Conservation (phyloP, 106 monocot species). For the Triglochin maritima region DNA sequence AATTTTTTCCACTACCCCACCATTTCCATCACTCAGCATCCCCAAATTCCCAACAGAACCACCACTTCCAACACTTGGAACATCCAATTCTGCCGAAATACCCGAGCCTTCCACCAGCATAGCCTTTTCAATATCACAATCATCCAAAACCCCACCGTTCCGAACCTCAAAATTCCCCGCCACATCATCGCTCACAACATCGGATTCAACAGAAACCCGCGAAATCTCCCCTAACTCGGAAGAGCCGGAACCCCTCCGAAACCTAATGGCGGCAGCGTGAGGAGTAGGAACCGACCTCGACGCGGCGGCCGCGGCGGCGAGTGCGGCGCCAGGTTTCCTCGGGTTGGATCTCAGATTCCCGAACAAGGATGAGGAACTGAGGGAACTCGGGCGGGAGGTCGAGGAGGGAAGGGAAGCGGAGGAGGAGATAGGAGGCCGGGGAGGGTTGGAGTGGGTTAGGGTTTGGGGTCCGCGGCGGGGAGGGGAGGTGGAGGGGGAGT, state of each 20-base stretch:
- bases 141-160: not conserved
- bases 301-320: conserved; percentile 84
- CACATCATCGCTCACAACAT: too few relatives aligned
- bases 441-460: too few relatives aligned
- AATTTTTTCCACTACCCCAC: not conserved
- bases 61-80: not conserved
- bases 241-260: conserved; percentile 24
- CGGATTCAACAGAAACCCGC: too few relatives aligned
- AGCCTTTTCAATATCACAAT: too few relatives aligned
- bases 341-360: conserved; percentile 11
- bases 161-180: conserved; percentile 9
- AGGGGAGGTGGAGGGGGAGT: conserved; percentile 30
- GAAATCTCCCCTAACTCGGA: too few relatives aligned
- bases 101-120: too few relatives aligned
- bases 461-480: too few relatives aligned
- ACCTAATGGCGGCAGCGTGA: conserved; percentile 72
- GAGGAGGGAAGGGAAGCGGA: too few relatives aligned
- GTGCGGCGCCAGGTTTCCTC: conserved; percentile 69
- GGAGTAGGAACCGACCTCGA: conserved; percentile 62
- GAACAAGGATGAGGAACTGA: conserved; percentile 12
- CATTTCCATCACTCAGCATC: not conserved
- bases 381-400: conserved; percentile 10
- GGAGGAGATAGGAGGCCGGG: too few relatives aligned
- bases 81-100: not conserved
- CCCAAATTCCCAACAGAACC: not conserved